phyloP scores from a whole-genome alignment of 371 early-diverging fungal genomes.

The Apophysomyces ossiformis region DNA sequence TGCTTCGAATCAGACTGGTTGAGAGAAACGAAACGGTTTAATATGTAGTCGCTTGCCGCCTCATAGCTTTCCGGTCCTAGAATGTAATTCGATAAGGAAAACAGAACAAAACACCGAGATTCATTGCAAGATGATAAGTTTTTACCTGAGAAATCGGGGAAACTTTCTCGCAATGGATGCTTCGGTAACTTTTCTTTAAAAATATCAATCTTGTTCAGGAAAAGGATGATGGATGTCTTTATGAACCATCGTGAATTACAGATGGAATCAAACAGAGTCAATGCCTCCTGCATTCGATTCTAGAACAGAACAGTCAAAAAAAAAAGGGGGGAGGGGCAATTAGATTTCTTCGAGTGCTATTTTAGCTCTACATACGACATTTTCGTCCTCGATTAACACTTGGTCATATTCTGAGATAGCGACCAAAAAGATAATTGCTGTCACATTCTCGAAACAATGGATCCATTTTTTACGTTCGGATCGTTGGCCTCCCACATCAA shows the following conservation, averaged over 20 bases:
- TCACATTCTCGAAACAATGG: slow-evolving; percentile 93
- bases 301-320: slow-evolving; percentile 26
- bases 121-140: not conserved
- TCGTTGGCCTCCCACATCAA: slow-evolving; percentile 93
- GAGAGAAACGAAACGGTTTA: slow-evolving; percentile 81
- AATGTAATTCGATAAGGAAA: not conserved
- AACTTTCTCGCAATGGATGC: slow-evolving; percentile 80
- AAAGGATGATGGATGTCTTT: slow-evolving; percentile 92
- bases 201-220: slow-evolving; percentile 96
- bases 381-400: slow-evolving; percentile 91
- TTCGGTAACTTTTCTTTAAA: slow-evolving; percentile 87
- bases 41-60: slow-evolving; percentile 82
- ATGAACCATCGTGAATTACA: slow-evolving; percentile 95
- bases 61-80: slow-evolving; percentile 77
- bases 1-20: slow-evolving; percentile 85
- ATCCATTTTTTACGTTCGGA: slow-evolving; percentile 93
- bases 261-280: slow-evolving; percentile 94
- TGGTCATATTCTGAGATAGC: slow-evolving; percentile 95
- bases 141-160: slow-evolving; percentile 81
- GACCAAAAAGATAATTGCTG: slow-evolving; percentile 90
- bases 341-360: not conserved
- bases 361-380: slow-evolving; percentile 60
- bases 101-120: not conserved
- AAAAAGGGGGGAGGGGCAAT: not conserved
- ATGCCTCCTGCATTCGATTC: slow-evolving; percentile 96